Base-by-base conservation (phyloP, 2,329 filamentous ascomycete species). In the Exophiala spinifera region DNA sequence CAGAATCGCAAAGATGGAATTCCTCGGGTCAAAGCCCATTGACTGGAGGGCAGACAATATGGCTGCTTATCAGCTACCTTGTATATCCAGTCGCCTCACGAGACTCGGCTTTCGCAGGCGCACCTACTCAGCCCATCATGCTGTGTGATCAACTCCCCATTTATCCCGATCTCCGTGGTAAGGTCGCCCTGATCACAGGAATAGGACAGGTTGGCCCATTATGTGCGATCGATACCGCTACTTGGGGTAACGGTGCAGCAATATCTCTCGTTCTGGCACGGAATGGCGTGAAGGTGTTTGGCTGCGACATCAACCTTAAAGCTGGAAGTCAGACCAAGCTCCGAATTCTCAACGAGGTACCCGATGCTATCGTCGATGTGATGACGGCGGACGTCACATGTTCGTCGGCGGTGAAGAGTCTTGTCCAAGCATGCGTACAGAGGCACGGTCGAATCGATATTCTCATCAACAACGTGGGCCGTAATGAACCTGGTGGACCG, bases 401-500 rank as follows among this genome's bases (percentile, higher is more conserved):
- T 11, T 73, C 74, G 0, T 64, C 67, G 0, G 77, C 78, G 28
- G 78, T 81, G 65, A 75, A 79, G 57, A 64, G 65, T 0, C 73
- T 81, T 0, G 73, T 83, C 10, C 72, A 77, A 19, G 73, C 75
- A 0, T 79, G 77, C 33, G 61, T 80, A n/a, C 61, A 69, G 0
- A 77, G 76, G 45, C 75, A 80, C 53, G 78, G 79, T 10, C 71
- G 76, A 6, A 76, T 83, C 49, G 80, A 84, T 55, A 77, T 83
- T 14, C 67, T 84, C 0, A 65, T 84, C 11, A 81, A 81, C 56
- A 83, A 83, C 46, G 80, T 82, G 1, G 81, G 80, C 2, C 74
- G 74, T 51, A 77, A 74, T 0, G 78, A 81, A 51, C 72, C 72
- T 0, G 78, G 79, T 0, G 69, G 70, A 19, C 73, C 78, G 3